Base-by-base conservation (phyloP, 176 grass and related monocot genomes). In the Triticum monococcum region DNA sequence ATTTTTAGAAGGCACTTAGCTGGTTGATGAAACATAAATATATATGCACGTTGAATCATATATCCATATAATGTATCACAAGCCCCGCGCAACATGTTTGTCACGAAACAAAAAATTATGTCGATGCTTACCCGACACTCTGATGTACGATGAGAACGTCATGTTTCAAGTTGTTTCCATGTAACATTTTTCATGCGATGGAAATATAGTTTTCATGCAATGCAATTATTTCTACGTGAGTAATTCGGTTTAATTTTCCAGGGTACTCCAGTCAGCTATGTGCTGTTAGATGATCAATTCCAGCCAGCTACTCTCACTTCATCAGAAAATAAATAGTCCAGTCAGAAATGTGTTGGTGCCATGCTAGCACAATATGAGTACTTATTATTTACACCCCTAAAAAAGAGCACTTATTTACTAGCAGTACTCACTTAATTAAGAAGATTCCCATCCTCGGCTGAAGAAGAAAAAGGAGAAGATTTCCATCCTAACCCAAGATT, bases 261-360 rank as follows among this genome's bases (percentile, higher is more conserved):
- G 43, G 16, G 1, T 31, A 46, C n/a, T 30, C 72, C 43, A 76
- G 25, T 52, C 4, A 31, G 43, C 72, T 52, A 76, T 52, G 72
- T 26, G 72, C 72, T 76, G 72, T 76, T 20, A 18, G 26, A 17
- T 74, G 12, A 48, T 46, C 16, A 8, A 46, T 7, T 5, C 43
- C 28, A 31, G 3, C 43, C 72, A 76, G 45, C 72, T 76, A 52
- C 8, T 52, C 2, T 31, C 2, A 9, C 43, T 8, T 76, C 25
- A 46, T 57, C 74, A 33, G 26, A 22, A 77, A 77, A 77, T 33
- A 10, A 77, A 56, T 77, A 77, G 7, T 77, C 74, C 74, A 77
- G 26, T 77, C 74, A 77, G 74, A 77, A 56, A 52, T 76, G 45
- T 16, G 72, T 52, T 76, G 72, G 28, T 75, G 56, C 56, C 56